Evolutionary conservation across 176 grass and related monocot genomes (phyloP), one percentile per base, ranked within the genome.

Genomic region (Panicum miliaceum): DNA sequence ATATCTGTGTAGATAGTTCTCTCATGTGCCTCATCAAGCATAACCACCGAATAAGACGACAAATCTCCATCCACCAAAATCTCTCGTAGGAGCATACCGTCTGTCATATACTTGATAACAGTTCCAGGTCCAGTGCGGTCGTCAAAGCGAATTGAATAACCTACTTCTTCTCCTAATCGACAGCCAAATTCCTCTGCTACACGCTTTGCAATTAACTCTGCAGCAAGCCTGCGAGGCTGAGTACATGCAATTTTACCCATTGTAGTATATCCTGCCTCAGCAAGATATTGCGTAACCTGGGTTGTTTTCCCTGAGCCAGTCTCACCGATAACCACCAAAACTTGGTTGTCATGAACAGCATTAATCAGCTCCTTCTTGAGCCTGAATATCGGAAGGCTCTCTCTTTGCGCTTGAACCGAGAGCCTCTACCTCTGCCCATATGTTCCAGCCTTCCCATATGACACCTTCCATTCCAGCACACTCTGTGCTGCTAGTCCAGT

Each of bases 21-120:
- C 61, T 94, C 92, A 78, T 94, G 92, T 67, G 92, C 89, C 65
- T 94, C 92, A 89, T 94, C 92, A 69, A 94, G 86, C 92, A 94
- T 91, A 53, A 94, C 10, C 4, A 94, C 86, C 10, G 89, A 94
- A 71, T 94, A 94, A 20, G 26, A 54, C 15, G 92, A 94, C 6
- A 94, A 80, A 60, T 77, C 43, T 50, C 25, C 82, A 75, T 94
- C 92, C 1, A 87, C 54, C 54, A 94, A 68, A 89, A 94, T 91
- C 81, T 94, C 92, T 32, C 75, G 84, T 8, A 94, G 79, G 11
- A 94, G 92, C 92, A 91, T 94, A 35, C 92, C 92, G 25, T 94
- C 92, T 48, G 92, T 94, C 92, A 94, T 89, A 25, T 94, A 94
- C 67, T 94, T 94, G 25, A 94, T 94, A 7, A 94, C 80, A 7